Evolutionary conservation across 2,329 filamentous ascomycete species (phyloP).

Genomic region (Chrysoporthe cubensis): DNA sequence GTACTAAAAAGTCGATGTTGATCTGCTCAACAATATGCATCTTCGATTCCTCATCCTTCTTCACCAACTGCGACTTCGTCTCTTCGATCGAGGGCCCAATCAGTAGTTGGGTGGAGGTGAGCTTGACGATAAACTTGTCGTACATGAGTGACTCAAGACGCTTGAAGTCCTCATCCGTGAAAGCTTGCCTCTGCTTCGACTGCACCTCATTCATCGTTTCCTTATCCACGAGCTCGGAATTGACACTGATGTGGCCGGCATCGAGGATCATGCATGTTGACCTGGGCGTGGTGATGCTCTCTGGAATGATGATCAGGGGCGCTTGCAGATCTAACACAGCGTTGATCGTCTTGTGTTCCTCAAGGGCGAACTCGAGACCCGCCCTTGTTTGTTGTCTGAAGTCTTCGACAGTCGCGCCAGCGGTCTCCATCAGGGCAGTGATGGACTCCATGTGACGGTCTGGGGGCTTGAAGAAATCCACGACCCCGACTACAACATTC

Average conservation of each 20-base stretch:
- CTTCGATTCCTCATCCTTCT: constrained; percentile 68
- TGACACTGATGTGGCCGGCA: constrained; percentile 92
- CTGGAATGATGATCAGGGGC: constrained; percentile 92
- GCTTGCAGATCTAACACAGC: constrained; percentile 94
- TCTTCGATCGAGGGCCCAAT: constrained; percentile 93
- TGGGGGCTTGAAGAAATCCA: constrained; percentile 94
- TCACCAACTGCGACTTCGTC: constrained; percentile 79
- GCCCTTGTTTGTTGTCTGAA: constrained; percentile 94
- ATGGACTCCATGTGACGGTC: constrained; percentile 99
- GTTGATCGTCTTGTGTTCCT: constrained; percentile 98
- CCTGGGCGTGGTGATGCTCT: constrained; percentile 80
- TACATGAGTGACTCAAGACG: constrained; percentile 94
- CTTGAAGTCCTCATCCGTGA: constrained; percentile 86
- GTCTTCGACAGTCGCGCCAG: constrained; percentile 93
- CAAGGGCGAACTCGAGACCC: constrained; percentile 91
- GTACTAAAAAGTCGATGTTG: constrained; percentile 96
- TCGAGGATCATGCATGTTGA: constrained; percentile 93
- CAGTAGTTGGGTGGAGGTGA: constrained; percentile 92
- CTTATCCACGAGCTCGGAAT: constrained; percentile 91
- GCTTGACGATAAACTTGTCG: constrained; percentile 90
- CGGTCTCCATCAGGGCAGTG: constrained; percentile 90
- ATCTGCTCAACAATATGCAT: constrained; percentile 95
- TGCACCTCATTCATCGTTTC: constrained; percentile 89
- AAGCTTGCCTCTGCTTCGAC: constrained; percentile 83
- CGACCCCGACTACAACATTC: constrained; percentile 85